Base-by-base conservation (phyloP, 2,329 filamentous ascomycete species). In the Aspergillus sp. region DNA sequence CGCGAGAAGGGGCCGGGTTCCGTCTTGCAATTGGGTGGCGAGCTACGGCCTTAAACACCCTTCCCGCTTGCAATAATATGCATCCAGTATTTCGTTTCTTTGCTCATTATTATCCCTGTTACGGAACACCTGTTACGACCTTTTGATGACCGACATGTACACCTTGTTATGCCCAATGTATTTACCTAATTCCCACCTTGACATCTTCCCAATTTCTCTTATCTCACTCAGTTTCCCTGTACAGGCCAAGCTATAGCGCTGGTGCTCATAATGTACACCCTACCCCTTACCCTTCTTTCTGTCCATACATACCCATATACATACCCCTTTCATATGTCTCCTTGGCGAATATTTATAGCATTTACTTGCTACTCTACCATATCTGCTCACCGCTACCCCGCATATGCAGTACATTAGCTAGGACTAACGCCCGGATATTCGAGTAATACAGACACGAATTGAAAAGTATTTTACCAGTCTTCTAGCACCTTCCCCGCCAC, bases 1-100 rank as follows among this genome's bases (percentile, higher is more conserved):
- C 70, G 67, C 34, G 68, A 66, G 15, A 83, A 80, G 65, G 78
- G 75, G 61, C 77, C 73, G 13, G 83, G 83, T 7, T 73, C 87
- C n/a, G 82, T 84, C 34, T 82, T 89, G 78, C 85, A 89, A 65
- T 78, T 89, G 13, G 87, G 87, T 19, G 86, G 86, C 51, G 85
- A 88, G 69, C 77, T 89, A 41, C 77, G 83, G 46, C 81, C 80
- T 59, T 85, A 63, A 69, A 19, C 27, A 11, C 27, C 27, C 27
- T 30, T 3, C 3, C 9, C 27, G 27, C 27, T 30, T 30, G 9
- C 27, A 30, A 30, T 9, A 30, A 30, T 30, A 30, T 11, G 27
- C 27, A 9, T 30, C 27, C 27, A 30, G 27, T 15, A 13, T 46
- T 19, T 39, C 17, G 13, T 46, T 39, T n/a, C 30, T 58, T 51